Percentiles rank a stretch among this genome's conserved stretches.
Conservation (phyloP, 306 rosid genomes). For the Benincasa hispida region DNA sequence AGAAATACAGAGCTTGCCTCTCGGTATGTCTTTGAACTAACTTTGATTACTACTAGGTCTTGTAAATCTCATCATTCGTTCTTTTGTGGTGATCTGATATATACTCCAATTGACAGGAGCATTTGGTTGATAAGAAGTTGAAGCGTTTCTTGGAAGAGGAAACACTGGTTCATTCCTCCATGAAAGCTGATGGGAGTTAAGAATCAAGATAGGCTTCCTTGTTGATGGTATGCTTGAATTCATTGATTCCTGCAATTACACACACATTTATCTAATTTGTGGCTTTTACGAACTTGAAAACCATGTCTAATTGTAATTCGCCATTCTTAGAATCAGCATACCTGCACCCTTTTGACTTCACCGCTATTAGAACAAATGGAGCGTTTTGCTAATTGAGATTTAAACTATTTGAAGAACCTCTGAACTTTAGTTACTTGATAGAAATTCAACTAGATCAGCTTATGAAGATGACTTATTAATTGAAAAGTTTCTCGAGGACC, state of each 20-base stretch:
- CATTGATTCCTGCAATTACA: background rate
- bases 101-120: constrained; percentile 27
- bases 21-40: constrained; percentile 28
- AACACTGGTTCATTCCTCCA: constrained; percentile 7
- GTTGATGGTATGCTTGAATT: constrained; percentile 1
- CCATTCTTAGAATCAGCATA: background rate
- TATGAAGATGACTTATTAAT: background rate
- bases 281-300: background rate
- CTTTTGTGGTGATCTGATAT: background rate
- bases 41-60: background rate
- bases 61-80: background rate
- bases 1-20: constrained; percentile 72
- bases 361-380: background rate
- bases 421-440: background rate
- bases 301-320: background rate
- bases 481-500: no score
- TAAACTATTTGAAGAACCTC: background rate
- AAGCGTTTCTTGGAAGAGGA: constrained; percentile 67
- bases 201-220: constrained; percentile 17
- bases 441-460: background rate
- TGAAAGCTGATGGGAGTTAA: constrained; percentile 12
- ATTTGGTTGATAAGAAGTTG: constrained; percentile 58
- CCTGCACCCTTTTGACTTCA: background rate
- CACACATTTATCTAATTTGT: background rate
- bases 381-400: background rate